Conservation (phyloP, 371 early-diverging fungal genomes). For the Choanephora cucurbitarum region DNA sequence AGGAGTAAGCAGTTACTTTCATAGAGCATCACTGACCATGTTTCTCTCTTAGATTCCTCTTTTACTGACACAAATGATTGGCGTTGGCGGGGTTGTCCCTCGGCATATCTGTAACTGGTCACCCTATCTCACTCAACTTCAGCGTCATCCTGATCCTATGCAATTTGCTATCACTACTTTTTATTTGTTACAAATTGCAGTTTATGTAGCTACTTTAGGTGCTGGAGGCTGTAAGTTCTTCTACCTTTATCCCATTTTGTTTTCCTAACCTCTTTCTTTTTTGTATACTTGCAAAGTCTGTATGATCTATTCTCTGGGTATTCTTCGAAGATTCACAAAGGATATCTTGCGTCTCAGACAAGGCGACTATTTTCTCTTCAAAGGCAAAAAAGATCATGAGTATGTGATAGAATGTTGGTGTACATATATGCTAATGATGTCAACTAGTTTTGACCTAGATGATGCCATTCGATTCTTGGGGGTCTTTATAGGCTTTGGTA, state of each 20-base stretch:
- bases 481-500: slow-evolving; percentile 51
- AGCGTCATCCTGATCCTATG: slow-evolving; percentile 41
- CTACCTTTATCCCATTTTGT: no score
- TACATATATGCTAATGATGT: not conserved
- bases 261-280: not conserved
- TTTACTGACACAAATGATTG: slow-evolving; percentile 40
- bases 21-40: not conserved
- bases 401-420: slow-evolving; percentile 5
- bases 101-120: slow-evolving; percentile 43
- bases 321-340: slow-evolving; percentile 46
- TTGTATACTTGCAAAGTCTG: slow-evolving; percentile 30
- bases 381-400: slow-evolving; percentile 50
- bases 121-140: slow-evolving; percentile 39
- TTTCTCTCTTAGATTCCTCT: slow-evolving; percentile 40
- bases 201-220: slow-evolving; percentile 40
- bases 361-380: slow-evolving; percentile 48
- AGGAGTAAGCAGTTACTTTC: not conserved
- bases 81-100: slow-evolving; percentile 48
- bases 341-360: slow-evolving; percentile 42
- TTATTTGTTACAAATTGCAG: slow-evolving; percentile 37
- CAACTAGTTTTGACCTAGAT: slow-evolving; percentile 33
- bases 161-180: slow-evolving; percentile 38
- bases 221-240: slow-evolving; percentile 39
- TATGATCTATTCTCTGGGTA: slow-evolving; percentile 44
- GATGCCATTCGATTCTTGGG: slow-evolving; percentile 54